Evolutionary conservation across 2,329 filamentous ascomycete genomes (phyloP), one percentile per base, ranked within the genome.

Genomic region (Penicillium janthinellum): DNA sequence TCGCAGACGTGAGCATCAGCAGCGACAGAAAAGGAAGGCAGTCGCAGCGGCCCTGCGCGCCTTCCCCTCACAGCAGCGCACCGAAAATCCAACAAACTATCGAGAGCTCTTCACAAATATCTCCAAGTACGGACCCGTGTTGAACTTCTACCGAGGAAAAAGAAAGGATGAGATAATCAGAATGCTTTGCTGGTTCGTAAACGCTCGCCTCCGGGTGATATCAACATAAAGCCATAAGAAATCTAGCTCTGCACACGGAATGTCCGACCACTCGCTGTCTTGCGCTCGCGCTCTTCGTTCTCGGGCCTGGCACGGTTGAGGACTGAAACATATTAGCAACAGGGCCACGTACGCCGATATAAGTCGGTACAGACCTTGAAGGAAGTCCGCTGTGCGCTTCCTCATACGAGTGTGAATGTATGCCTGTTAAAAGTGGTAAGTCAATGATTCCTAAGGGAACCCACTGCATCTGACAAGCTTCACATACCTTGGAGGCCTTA

Each of bases 341-440:
- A 34, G 10, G n/a, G 17, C 4, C 22, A 14, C 12, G 2, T 10
- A 5, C 10, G 2, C 7, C 7, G n/a, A 6, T 44, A 44, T 4
- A 6, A 35, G 22, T 38, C 8, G 31, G 50, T 45, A 69, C 83
- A 75, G 82, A 94, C 92, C 91, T 86, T 99, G 96, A 59, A 99
- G 87, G 82, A 99, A 99, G 77, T 99, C 96, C 52, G 95, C 95
- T 10, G 96, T 99, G 77, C 95, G 88, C 82, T 94, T 91, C 75
- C 95, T 89, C 95, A 99, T 99, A 72, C 96, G 88, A 37, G 93
- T 96, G 84, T 99, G 95, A 67, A 99, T 99, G 74, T 97, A 99
- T 55, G 96, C 95, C 86, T 88, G 65, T 48, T 34, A 57, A 58
- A 50, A 54, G 65, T 38, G n/a, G 45, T 59, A 34, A 58, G 45